Base-by-base conservation (phyloP, 2,329 filamentous ascomycete species). In the Alternaria incomplexa region DNA sequence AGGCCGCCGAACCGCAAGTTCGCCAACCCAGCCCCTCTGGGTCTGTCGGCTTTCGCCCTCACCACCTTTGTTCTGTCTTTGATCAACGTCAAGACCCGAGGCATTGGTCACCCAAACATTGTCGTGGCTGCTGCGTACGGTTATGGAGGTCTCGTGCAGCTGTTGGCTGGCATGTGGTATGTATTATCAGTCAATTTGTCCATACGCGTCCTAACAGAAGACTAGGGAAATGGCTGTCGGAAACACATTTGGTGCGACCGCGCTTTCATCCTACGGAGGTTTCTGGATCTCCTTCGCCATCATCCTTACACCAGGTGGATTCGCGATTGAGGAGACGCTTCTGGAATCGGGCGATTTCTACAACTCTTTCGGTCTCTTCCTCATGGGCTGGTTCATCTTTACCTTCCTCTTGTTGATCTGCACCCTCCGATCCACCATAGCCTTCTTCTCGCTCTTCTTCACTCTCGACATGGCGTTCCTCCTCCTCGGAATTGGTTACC, bases 161-260 rank as follows among this genome's bases (percentile, higher is more conserved):
- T 85, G 50, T 77, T 84, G 22, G 83, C 83, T 64, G 83, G 83
- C 79, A 85, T 85, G 83, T 85, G 83, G 87, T 88, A 81, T 68
- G 83, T 83, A n/a, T n/a, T 36, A 15, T 17, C 46, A 11, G 15
- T 17, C n/a, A 46, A 15, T 23, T 26, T 6, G 10, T 30, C 4
- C 6, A 28, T 10, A 3, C 20, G 5, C n/a, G 11, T 56, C 25
- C 56, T 70, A 48, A 71, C 51, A 43, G 4, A 23, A 22, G 8
- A 47, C 15, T 55, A 83, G 82, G 82, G 83, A 85, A 77, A 85
- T 85, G 81, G 83, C 83, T 54, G 81, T 87, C 10, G 87, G 87
- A n/a, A 89, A 89, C 79, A 88, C 86, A 11, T 89, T 89, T 56
- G 87, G 86, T 81, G 86, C 86, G 28, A 89, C 87, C 7, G 85